These are phyloP conservation scores for Candida glucosophila DNA, from an alignment of 1,139 yeast genomes.

Conservation along the genomic window DNA sequence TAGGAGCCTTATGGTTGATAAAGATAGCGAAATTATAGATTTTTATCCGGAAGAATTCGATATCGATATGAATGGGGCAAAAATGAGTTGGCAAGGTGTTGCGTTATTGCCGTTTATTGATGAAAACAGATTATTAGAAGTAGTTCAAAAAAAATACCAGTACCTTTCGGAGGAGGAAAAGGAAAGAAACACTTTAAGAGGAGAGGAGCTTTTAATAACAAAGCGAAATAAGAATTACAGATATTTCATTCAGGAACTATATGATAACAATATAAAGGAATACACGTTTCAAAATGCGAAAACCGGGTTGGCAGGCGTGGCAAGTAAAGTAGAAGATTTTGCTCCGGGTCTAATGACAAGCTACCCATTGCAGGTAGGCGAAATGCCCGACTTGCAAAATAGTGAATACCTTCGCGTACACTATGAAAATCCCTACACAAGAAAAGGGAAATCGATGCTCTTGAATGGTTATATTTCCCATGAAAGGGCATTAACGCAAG, in stretches of 20 bases:
- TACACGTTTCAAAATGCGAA: slow-evolving; percentile 38
- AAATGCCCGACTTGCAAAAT: slow-evolving; percentile 50
- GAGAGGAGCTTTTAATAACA: slow-evolving; percentile 55
- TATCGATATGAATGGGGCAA: slow-evolving; percentile 92
- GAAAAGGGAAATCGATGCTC: slow-evolving; percentile 69
- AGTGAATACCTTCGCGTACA: slow-evolving; percentile 46
- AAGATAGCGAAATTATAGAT: slow-evolving; percentile 78
- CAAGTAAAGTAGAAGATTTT: slow-evolving; percentile 35
- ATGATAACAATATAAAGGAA: slow-evolving; percentile 20
- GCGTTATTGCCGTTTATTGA: slow-evolving; percentile 88
- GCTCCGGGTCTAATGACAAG: slow-evolving; percentile 35
- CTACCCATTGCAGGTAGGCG: slow-evolving; percentile 56
- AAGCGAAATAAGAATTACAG: slow-evolving; percentile 42
- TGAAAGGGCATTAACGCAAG: slow-evolving; percentile 50
- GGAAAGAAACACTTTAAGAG: slow-evolving; percentile 58
- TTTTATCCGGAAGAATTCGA: slow-evolving; percentile 86
- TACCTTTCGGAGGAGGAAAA: slow-evolving; percentile 60
- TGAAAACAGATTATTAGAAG: slow-evolving; percentile 59
- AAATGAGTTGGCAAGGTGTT: slow-evolving; percentile 93
- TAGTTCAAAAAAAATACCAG: slow-evolving; percentile 59
- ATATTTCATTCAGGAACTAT: slow-evolving; percentile 24
- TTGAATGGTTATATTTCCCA: slow-evolving; percentile 71
- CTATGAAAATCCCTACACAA: slow-evolving; percentile 49
- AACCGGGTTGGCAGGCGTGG: slow-evolving; percentile 64
- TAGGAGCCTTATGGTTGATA: slow-evolving; percentile 73